Percentiles rank a stretch among this genome's conserved stretches.
Evolutionary conservation across 306 rosid species (phyloP).

Genomic region (Oxytropis ochrocephala): DNA sequence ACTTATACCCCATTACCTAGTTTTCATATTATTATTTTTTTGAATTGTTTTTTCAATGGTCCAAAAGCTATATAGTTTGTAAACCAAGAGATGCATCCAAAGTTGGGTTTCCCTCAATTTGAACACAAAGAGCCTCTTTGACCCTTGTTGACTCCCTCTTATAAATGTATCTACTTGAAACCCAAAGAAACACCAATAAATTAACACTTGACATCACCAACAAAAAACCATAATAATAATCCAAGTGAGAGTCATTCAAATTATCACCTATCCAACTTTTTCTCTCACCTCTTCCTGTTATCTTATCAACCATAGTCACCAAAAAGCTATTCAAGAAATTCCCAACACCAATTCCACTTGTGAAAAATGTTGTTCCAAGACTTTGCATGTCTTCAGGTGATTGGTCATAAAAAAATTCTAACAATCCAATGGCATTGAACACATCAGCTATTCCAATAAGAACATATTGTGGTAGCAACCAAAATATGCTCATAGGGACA

Average conservation of each 20-base stretch:
- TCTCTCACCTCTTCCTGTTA: slow-evolving; percentile 47
- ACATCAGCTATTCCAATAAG: slow-evolving; percentile 80
- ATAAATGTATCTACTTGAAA: slow-evolving; percentile 37
- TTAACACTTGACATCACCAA: slow-evolving; percentile 31
- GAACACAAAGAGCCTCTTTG: slow-evolving; percentile 32
- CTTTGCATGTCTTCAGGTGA: slow-evolving; percentile 89
- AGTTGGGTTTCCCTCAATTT: slow-evolving; percentile 31
- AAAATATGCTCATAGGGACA: slow-evolving; percentile 68
- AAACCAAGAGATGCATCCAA: slow-evolving; percentile 42
- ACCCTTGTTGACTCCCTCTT: slow-evolving; percentile 31
- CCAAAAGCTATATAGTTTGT: slow-evolving; percentile 24
- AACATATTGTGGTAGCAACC: slow-evolving; percentile 76
- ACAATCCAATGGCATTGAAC: slow-evolving; percentile 66
- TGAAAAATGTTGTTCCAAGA: slow-evolving; percentile 70
- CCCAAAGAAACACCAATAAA: slow-evolving; percentile 37
- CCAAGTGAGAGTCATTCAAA: slow-evolving; percentile 77
- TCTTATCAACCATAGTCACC: slow-evolving; percentile 58
- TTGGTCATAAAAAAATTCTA: slow-evolving; percentile 91
- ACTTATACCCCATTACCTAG: neutral
- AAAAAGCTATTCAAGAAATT: slow-evolving; percentile 72
- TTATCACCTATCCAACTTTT: slow-evolving; percentile 79
- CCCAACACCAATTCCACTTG: slow-evolving; percentile 74
- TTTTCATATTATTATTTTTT: neutral
- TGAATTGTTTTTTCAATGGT: neutral
- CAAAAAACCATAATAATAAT: slow-evolving; percentile 76